Evolutionary conservation across 1,284 basidiomycete species (phyloP).

Genomic region (Melampsora allii-populina): DNA sequence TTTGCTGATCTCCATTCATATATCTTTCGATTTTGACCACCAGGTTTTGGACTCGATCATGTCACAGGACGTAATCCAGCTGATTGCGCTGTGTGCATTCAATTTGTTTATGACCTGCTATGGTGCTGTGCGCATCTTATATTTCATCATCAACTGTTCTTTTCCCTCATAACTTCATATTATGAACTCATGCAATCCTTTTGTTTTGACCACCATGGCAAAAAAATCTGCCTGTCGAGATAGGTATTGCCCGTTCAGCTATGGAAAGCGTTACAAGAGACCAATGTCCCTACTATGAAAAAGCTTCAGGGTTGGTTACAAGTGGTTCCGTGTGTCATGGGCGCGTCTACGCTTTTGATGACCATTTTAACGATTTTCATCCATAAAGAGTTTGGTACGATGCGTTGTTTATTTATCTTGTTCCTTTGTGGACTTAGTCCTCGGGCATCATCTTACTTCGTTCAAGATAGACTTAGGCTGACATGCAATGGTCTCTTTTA

Average conservation of each 20-base stretch:
- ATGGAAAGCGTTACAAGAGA: background rate
- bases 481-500: no score
- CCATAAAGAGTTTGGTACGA: slow-evolving; percentile 8
- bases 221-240: background rate
- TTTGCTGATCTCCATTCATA: background rate
- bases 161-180: background rate
- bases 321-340: background rate
- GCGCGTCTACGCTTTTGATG: background rate
- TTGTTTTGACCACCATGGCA: background rate
- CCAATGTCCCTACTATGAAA: background rate
- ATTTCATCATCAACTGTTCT: background rate
- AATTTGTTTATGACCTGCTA: slow-evolving; percentile 8
- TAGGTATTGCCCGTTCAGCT: slow-evolving; percentile 3
- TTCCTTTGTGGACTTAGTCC: background rate
- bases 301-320: background rate
- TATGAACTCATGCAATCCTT: background rate
- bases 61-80: slow-evolving; percentile 1
- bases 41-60: slow-evolving; percentile 10
- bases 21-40: background rate
- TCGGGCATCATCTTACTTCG: no score
- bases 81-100: slow-evolving; percentile 1
- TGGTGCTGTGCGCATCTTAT: background rate
- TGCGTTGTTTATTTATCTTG: background rate
- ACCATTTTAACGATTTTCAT: background rate
- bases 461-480: no score